Conservation (phyloP, 371 early-diverging fungal species). For the Dichotomocladium elegans region DNA sequence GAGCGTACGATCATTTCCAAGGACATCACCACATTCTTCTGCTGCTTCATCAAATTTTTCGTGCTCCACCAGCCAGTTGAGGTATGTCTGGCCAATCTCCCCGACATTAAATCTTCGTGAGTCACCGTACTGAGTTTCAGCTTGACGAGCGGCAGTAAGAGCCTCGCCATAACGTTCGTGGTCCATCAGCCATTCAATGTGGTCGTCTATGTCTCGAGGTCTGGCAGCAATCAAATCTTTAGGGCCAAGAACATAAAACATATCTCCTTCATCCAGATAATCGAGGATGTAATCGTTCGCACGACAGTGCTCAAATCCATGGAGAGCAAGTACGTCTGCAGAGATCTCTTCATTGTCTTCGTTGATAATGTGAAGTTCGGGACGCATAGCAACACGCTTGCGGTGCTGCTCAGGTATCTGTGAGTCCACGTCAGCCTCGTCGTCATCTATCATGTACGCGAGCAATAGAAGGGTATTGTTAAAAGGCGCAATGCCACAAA, state of each 20-base stretch:
- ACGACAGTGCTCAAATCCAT: conserved; percentile 81
- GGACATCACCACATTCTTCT: conserved; percentile 60
- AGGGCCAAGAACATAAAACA: conserved; percentile 87
- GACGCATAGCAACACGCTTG: conserved; percentile 57
- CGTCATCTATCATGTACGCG: conserved; percentile 56
- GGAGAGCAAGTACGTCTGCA: conserved; percentile 78
- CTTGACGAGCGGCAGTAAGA: conserved; percentile 50
- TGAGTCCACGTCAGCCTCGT: conserved; percentile 20
- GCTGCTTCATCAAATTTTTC: conserved; percentile 76
- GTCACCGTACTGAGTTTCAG: conserved; percentile 37
- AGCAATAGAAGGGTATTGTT: conserved; percentile 72
- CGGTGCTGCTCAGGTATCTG: conserved; percentile 21
- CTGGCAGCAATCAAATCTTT: conserved; percentile 90
- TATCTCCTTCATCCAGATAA: conserved; percentile 52
- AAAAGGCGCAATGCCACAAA: conserved; percentile 86
- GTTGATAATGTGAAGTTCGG: conserved; percentile 88
- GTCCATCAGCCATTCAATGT: conserved; percentile 88
- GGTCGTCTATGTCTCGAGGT: conserved; percentile 85
- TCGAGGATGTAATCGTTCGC: conserved; percentile 89
- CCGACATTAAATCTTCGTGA: conserved; percentile 56
- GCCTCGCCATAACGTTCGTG: conserved; percentile 80
- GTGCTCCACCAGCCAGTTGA: conserved; percentile 68
- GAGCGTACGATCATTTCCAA: conserved; percentile 60
- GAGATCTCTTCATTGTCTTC: conserved; percentile 77
- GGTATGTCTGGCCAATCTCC: conserved; percentile 82